These are phyloP conservation scores for Rubroboletus pulcherrimus DNA, from an alignment of 768 basidiomycete genomes.

Conservation along the genomic window DNA sequence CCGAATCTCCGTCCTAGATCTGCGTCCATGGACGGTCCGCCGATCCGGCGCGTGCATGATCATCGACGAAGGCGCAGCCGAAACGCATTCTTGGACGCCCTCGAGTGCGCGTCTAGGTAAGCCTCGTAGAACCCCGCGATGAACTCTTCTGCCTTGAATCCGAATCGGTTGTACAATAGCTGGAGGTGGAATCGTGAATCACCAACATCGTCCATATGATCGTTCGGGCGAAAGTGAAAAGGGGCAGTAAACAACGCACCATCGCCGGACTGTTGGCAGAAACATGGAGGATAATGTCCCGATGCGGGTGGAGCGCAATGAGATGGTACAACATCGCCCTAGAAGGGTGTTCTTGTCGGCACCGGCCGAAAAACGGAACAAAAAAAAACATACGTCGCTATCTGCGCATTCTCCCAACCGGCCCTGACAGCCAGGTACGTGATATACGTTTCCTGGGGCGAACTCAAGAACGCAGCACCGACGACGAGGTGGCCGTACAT, in stretches of 20 bases:
- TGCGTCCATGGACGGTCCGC: background rate
- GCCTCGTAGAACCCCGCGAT: conserved; percentile 78
- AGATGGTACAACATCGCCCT: conserved; percentile 80
- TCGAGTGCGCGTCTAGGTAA: conserved; percentile 67
- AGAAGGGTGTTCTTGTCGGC: background rate
- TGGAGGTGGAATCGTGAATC: conserved; percentile 20
- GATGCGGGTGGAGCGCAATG: conserved; percentile 64
- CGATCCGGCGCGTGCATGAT: conserved; percentile 4
- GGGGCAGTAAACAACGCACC: conserved; percentile 35
- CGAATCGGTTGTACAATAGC: conserved; percentile 82
- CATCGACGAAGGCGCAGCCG: conserved; percentile 65
- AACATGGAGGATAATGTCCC: conserved; percentile 80
- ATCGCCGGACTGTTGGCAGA: conserved; percentile 79
- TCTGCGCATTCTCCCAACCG: conserved; percentile 78
- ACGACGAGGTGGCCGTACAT: conserved; percentile 67
- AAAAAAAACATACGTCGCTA: conserved; percentile 56
- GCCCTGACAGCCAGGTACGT: conserved; percentile 75
- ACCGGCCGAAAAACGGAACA: background rate
- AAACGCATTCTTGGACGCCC: conserved; percentile 78
- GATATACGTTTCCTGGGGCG: conserved; percentile 78
- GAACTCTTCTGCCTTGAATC: conserved; percentile 86
- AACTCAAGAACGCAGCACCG: conserved; percentile 72
- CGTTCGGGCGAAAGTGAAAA: background rate
- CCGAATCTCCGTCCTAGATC: background rate
- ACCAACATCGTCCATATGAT: background rate